Conservation (phyloP, 2,329 filamentous ascomycete genomes). For the Davidsoniella virescens region DNA sequence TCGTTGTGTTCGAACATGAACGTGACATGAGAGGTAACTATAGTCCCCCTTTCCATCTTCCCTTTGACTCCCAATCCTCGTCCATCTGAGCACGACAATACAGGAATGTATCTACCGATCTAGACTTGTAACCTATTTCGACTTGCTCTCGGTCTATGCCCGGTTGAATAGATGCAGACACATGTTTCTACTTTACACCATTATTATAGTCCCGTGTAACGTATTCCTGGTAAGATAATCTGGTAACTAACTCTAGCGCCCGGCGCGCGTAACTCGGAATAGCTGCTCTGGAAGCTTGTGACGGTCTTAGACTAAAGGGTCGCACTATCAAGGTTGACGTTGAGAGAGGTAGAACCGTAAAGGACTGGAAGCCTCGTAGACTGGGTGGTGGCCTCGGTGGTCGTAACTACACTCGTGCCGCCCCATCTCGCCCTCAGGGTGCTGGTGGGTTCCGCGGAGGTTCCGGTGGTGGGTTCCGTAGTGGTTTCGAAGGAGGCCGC, state of each 20-base stretch:
- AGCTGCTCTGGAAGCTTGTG: constrained; percentile 78
- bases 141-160: too few relatives aligned
- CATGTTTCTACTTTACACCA: too few relatives aligned
- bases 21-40: constrained; percentile 96
- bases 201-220: background rate
- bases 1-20: constrained; percentile 92
- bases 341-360: constrained; percentile 85
- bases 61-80: constrained; percentile 18
- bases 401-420: constrained; percentile 76
- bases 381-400: constrained; percentile 86
- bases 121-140: too few relatives aligned
- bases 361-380: constrained; percentile 81
- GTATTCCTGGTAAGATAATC: constrained; percentile 30
- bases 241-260: constrained; percentile 50
- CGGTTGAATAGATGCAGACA: too few relatives aligned
- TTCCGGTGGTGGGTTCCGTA: constrained; percentile 27
- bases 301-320: constrained; percentile 86
- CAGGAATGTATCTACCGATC: too few relatives aligned
- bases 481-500: constrained; percentile 31
- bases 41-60: constrained; percentile 23
- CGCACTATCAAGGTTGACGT: constrained; percentile 88
- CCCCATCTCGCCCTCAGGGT: constrained; percentile 52
- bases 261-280: constrained; percentile 37
- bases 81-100: background rate
- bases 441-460: constrained; percentile 40